Evolutionary conservation across 495 filamentous ascomycete species (phyloP).

Genomic region (Apiosordaria backusii): DNA sequence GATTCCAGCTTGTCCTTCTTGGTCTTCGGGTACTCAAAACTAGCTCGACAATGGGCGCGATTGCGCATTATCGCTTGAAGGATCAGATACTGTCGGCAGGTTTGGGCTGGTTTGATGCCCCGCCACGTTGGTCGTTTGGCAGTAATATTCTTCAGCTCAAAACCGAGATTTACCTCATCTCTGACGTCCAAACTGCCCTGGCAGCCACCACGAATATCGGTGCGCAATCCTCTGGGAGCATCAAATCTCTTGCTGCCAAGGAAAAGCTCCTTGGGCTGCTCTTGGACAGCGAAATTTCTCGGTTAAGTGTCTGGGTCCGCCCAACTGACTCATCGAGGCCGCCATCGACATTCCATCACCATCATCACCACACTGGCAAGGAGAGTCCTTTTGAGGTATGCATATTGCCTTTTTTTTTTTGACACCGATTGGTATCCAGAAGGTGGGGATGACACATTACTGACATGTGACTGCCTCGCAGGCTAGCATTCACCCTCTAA

Average conservation of each 20-base stretch:
- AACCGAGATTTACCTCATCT: conserved; percentile 79
- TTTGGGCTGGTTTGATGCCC: conserved; percentile 79
- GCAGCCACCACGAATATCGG: conserved; percentile 55
- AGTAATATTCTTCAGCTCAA: conserved; percentile 90
- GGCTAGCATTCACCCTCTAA: conserved; percentile 54
- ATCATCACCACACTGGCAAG: conserved; percentile 35
- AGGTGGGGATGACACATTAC: background rate
- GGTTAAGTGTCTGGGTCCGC: conserved; percentile 85
- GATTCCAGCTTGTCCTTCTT: conserved; percentile 83
- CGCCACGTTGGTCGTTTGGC: conserved; percentile 91
- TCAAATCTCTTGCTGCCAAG: conserved; percentile 68
- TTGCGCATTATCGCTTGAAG: conserved; percentile 72
- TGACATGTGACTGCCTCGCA: conserved; percentile 20
- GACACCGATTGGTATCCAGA: background rate
- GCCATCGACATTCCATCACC: conserved; percentile 18
- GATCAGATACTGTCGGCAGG: conserved; percentile 81
- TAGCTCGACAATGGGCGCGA: conserved; percentile 57
- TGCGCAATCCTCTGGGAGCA: conserved; percentile 47
- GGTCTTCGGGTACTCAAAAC: conserved; percentile 70
- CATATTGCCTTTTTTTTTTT: background rate
- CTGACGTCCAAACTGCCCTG: conserved; percentile 67
- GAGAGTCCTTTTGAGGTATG: conserved; percentile 50
- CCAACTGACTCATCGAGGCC: conserved; percentile 59
- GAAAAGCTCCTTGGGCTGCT: conserved; percentile 75
- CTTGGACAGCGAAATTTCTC: conserved; percentile 77